Evolutionary conservation across 169 alveolate genomes (phyloP), one percentile per base, ranked within the genome.

Genomic region (Cryptosporidium bovis): DNA sequence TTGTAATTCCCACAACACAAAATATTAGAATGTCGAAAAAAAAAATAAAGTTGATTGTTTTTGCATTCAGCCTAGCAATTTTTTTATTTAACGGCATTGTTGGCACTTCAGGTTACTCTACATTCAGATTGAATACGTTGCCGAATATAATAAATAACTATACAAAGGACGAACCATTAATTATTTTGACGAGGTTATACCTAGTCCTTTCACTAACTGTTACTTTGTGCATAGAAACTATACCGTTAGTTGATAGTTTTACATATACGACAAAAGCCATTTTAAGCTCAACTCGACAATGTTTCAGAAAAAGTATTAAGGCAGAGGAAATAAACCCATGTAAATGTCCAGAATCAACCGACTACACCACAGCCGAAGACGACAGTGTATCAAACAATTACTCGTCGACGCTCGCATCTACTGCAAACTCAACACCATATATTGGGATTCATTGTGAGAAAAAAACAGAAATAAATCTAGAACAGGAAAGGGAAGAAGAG

Each of bases 101-200:
- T 58, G 87, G 87, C 3, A 40, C 64, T 24, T n/a, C 87, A 13
- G 87, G 87, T 7, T 77, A 77, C 55, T 34, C 77, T 34, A 44
- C 64, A 18, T 77, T 77, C 66, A 77, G 71, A 44, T 44, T 5
- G 29, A 77, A 77, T 60, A 77, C 87, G n/a, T 31, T 77, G 6
- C 87, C 87, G 1, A 77, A 77, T 77, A 62, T 77, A 36, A 77
- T 77, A 20, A 77, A 44, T 29, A 77, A 77, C 77, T 77, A 58
- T 27, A 31, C 71, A 77, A 34, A 48, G 34, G 48, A 62, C 46
- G 77, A 77, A 18, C 87, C 87, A 15, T 77, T 77, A 60, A 46
- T 77, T 34, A 62, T 77, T 27, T 36, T 56, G 1, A 44, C 60
- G 5, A 77, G 87, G 51, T 24, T 46, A 15, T 77, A 77, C 48